Evolutionary conservation across 1,284 basidiomycete genomes (phyloP), one percentile per base, ranked within the genome.

Genomic region (Sphagnurus paluster): DNA sequence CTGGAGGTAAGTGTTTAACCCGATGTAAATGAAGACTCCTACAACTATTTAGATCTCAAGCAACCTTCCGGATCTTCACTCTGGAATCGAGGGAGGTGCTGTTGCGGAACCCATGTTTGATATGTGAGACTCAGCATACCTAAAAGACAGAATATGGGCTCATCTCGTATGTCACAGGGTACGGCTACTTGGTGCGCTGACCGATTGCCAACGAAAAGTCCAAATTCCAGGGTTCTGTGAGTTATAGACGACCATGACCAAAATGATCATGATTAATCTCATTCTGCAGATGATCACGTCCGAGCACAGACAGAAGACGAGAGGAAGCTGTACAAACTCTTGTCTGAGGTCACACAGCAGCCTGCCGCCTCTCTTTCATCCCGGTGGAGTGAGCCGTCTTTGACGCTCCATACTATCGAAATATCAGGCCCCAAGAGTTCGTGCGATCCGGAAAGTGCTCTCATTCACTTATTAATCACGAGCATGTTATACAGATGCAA

Each of bases 1-100:
- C 67, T 95, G 13, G 77, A 84, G 71, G 87, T 88, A 36, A 38
- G 71, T 49, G 19, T 20, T 21, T 17, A 1, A 25, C n/a, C n/a
- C 16, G 13, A 26, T 40, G 5, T 30, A 1, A 8, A 10, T 23
- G 2, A n/a, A 2, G 6, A 33, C 17, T 14, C 10, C 34, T 17
- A 17, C 16, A 24, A 45, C 39, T 14, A 5, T 10, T 11, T 10
- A 87, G 78, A 82, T 94, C 39, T 76, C 77, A 6, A 88, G 79
- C 54, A 67, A 74, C 20, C 71, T 79, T 11, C 84, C 87, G 0
- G 93, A 95, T 59, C 70, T 90, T 34, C 93, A 96, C 64, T 94
- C 91, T 9, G 96, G 96, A 55, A 82, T 98, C 6, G 92, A 98
- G 58, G 96, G 96, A 29, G 96, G 96, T 20, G 87, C 83, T 1